Percentiles rank a stretch among this genome's conserved stretches.
Evolutionary conservation across 352 stramenopile genomes (phyloP).

Genomic region (Aphanomyces cochlioides): DNA sequence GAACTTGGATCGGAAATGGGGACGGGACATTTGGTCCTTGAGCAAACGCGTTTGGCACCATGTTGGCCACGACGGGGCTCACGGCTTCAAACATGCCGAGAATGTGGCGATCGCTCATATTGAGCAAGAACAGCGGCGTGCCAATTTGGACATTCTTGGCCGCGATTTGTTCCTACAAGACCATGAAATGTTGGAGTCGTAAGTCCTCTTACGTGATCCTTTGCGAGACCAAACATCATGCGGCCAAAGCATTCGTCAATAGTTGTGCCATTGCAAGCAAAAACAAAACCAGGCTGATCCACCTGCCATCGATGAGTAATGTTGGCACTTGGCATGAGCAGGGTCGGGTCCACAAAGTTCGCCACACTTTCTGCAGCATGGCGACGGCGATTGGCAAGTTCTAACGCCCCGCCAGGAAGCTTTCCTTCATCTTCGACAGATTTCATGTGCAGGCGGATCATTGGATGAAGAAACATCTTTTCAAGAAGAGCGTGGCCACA

Average conservation of each 20-base stretch:
- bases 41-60: constrained; percentile 76
- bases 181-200: neutral
- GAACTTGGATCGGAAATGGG: constrained; percentile 67
- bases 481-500: constrained; percentile 68
- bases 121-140: constrained; percentile 80
- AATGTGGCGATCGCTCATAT: constrained; percentile 79
- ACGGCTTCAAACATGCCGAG: constrained; percentile 83
- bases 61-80: constrained; percentile 62
- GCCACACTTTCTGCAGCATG: constrained; percentile 68
- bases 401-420: constrained; percentile 61
- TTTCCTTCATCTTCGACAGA: constrained; percentile 81
- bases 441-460: constrained; percentile 78
- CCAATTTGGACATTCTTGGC: constrained; percentile 62
- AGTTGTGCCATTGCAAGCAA: constrained; percentile 70
- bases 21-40: constrained; percentile 52
- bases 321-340: constrained; percentile 32
- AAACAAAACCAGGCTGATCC: constrained; percentile 67
- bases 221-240: constrained; percentile 73
- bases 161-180: constrained; percentile 44
- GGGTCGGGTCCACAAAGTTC: constrained; percentile 24
- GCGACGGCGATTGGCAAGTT: constrained; percentile 63
- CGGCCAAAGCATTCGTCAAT: constrained; percentile 86
- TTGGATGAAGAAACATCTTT: constrained; percentile 73
- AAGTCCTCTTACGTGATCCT: constrained; percentile 42
- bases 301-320: constrained; percentile 44